Base-by-base conservation (phyloP, 805 yeast genomes). In the Debaryomyces prosopidis region DNA sequence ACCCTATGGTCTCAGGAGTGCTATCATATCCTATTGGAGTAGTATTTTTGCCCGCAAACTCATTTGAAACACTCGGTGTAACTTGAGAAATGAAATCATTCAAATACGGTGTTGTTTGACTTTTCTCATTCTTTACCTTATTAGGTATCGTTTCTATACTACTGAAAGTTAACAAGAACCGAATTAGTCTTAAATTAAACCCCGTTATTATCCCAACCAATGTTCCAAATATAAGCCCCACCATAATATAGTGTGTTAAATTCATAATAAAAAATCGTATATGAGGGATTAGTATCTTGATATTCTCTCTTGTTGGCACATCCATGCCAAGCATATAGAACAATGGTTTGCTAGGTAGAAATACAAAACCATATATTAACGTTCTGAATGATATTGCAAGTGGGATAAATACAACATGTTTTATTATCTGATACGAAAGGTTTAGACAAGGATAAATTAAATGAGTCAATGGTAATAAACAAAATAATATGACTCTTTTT, bases 241-340 rank as follows among this genome's bases (percentile, higher is more conserved):
- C 50, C 46, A 47, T 40, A 9, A 36, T 23, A 34, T 43, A 47
- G 30, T 47, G 50, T 16, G 30, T 37, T 3, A 47, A 32, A 15
- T 31, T 31, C 8, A 37, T 36, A 10, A 40, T 12, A 33, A 47
- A 47, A 23, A 40, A 32, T 28, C 18, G 37, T 4, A 43, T 7
- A 10, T 47, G 44, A 5, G 39, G 32, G 7, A 43, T 16, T 36
- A 32, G 5, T 14, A n/a, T 7, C 34, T 23, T 10, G 39, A 18
- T 4, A 34, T 32, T 15, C n/a, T 39, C 17, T 16, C 33, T 19
- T 14, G 39, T 36, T 5, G 39, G 34, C 18, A 39, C 41, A 15
- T 47, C 42, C n/a, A 47, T 19, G 9, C 28, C 39, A 5, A 47
- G 20, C 19, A 43, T 8, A 16, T 30, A 35, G 12, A 47, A 35